These are phyloP conservation scores for Vaucheria bursata DNA, from an alignment of 352 stramenopile species.

Conservation along the genomic window DNA sequence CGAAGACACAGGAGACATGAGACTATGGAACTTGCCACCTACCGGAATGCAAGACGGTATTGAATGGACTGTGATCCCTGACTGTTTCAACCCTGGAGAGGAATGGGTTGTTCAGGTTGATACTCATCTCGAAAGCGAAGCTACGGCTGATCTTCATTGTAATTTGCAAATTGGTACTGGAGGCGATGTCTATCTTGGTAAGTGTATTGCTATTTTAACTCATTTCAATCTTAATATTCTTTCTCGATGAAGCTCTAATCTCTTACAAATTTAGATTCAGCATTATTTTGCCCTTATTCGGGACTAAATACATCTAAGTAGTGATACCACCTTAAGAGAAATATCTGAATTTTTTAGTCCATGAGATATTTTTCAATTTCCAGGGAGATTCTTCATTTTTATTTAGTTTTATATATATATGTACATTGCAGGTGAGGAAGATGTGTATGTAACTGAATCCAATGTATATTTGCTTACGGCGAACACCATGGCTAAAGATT, in stretches of 20 bases:
- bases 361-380: too few species aligned
- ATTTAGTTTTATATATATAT: too few species aligned
- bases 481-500: background rate
- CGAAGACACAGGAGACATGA: background rate
- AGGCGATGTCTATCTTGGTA: background rate
- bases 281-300: too few species aligned
- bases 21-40: background rate
- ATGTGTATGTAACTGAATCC: background rate
- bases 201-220: too few species aligned
- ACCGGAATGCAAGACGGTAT: constrained; percentile 1
- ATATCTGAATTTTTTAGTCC: too few species aligned
- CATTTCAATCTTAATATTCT: too few species aligned
- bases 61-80: background rate
- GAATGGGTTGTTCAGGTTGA: background rate
- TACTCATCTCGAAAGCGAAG: background rate
- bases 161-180: constrained; percentile 8
- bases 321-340: too few species aligned
- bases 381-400: too few species aligned
- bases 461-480: background rate
- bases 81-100: background rate
- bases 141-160: background rate
- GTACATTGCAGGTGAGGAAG: background rate
- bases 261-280: too few species aligned
- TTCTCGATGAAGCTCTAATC: too few species aligned
- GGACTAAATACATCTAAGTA: too few species aligned